Conservation (phyloP, 352 stramenopile species). For the Aphanomyces invadans region DNA sequence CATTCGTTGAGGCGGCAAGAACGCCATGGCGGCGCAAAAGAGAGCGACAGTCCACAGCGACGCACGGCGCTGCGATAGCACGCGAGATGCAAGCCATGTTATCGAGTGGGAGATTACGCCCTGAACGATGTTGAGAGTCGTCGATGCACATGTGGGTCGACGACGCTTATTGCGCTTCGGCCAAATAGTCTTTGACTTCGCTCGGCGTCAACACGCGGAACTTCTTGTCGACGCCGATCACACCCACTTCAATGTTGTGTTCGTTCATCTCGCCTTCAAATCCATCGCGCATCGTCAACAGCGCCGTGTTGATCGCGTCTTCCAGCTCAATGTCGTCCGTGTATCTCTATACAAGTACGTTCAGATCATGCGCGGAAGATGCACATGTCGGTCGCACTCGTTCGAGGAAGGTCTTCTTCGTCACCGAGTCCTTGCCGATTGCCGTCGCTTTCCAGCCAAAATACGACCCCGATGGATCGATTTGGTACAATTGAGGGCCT, state of each 20-base stretch:
- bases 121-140: too few species aligned
- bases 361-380: not conserved
- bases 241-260: slow-evolving; percentile 97
- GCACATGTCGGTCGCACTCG: slow-evolving; percentile 40
- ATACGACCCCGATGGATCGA: slow-evolving; percentile 96
- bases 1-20: not conserved
- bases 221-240: slow-evolving; percentile 95
- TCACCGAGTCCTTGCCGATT: slow-evolving; percentile 97
- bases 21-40: not conserved
- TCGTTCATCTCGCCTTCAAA: slow-evolving; percentile 98
- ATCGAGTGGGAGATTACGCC: not conserved
- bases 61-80: not conserved
- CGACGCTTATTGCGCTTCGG: slow-evolving; percentile 97
- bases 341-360: slow-evolving; percentile 49
- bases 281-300: slow-evolving; percentile 98
- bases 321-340: slow-evolving; percentile 99
- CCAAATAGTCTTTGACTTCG: slow-evolving; percentile 99
- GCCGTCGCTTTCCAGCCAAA: slow-evolving; percentile 99
- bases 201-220: slow-evolving; percentile 95
- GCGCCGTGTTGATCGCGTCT: slow-evolving; percentile 98
- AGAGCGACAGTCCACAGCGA: not conserved
- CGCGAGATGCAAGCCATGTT: not conserved
- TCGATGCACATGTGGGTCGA: too few species aligned
- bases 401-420: slow-evolving; percentile 99
- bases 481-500: slow-evolving; percentile 96